Evolutionary conservation across 2,329 filamentous ascomycete species (phyloP).

Genomic region (Mycosphaerella sp.): DNA sequence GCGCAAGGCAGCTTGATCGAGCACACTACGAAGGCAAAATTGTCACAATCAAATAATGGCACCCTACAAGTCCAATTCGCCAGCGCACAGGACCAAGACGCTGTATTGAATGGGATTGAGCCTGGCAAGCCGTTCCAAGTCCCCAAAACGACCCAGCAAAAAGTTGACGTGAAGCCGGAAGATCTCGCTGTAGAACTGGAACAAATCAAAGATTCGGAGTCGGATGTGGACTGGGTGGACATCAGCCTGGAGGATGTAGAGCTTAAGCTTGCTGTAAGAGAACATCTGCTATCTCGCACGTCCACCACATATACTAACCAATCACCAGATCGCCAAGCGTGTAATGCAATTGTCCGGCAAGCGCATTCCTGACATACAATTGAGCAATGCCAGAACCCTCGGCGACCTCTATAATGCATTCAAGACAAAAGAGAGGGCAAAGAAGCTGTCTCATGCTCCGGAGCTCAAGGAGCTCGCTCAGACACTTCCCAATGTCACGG

Average conservation of each 20-base stretch:
- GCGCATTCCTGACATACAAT: slow-evolving; percentile 63
- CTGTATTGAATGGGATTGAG: slow-evolving; percentile 5
- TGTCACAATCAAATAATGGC: slow-evolving; percentile 2
- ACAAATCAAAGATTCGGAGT: background rate
- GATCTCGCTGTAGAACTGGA: background rate
- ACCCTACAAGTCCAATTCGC: slow-evolving; percentile 2
- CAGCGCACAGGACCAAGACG: background rate
- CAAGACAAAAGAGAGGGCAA: slow-evolving; percentile 37
- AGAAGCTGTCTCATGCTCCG: slow-evolving; percentile 59
- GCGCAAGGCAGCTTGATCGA: slow-evolving; percentile 2
- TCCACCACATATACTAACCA: slow-evolving; percentile 16
- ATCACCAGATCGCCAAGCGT: slow-evolving; percentile 66
- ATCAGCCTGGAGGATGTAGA: slow-evolving; percentile 47
- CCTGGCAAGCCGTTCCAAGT: background rate
- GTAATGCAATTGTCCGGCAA: slow-evolving; percentile 75
- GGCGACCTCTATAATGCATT: slow-evolving; percentile 36
- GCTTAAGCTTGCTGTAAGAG: slow-evolving; percentile 65
- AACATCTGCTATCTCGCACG: background rate
- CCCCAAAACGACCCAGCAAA: background rate
- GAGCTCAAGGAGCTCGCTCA: slow-evolving; percentile 43
- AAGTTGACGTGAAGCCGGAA: background rate
- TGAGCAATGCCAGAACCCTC: slow-evolving; percentile 41
- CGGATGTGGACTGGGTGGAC: slow-evolving; percentile 3
- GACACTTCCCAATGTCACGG: slow-evolving; percentile 61
- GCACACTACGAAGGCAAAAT: background rate